Evolutionary conservation across 192 early-diverging fungal genomes (phyloP).

Genomic region (Mortierella claussenii): DNA sequence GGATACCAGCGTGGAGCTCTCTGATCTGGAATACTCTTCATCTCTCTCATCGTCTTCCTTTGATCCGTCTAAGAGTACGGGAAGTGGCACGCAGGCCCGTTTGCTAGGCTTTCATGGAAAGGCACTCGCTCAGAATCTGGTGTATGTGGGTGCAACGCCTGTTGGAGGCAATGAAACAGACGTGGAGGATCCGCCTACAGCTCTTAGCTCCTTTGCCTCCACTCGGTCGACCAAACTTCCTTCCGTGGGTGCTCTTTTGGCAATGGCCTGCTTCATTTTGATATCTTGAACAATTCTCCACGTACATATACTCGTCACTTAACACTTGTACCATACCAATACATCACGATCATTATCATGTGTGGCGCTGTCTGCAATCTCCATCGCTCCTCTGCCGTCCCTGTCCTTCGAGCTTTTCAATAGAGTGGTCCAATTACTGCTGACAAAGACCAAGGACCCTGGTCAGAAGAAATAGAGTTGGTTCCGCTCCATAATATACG

Average conservation of each 20-base stretch:
- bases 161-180: neutral
- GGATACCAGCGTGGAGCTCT: neutral
- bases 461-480: too few species aligned
- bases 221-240: neutral
- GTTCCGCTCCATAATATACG: too few species aligned
- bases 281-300: neutral
- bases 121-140: constrained; percentile 25
- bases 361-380: too few species aligned
- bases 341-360: too few species aligned
- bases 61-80: neutral
- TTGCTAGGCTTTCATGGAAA: constrained; percentile 31
- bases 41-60: neutral
- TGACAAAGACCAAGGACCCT: too few species aligned
- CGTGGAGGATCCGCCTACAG: constrained; percentile 1
- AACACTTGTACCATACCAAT: too few species aligned
- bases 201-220: neutral
- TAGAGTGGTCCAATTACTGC: too few species aligned
- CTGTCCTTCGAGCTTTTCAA: too few species aligned
- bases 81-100: neutral
- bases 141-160: constrained; percentile 14
- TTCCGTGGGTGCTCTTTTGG: neutral
- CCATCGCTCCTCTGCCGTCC: too few species aligned
- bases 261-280: neutral
- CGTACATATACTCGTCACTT: too few species aligned
- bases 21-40: neutral